A percentile compares a stretch with the other conserved stretches of the same genome.
phyloP scores from a whole-genome alignment of 148 eudicot species.

The Amaranthus palmeri region DNA sequence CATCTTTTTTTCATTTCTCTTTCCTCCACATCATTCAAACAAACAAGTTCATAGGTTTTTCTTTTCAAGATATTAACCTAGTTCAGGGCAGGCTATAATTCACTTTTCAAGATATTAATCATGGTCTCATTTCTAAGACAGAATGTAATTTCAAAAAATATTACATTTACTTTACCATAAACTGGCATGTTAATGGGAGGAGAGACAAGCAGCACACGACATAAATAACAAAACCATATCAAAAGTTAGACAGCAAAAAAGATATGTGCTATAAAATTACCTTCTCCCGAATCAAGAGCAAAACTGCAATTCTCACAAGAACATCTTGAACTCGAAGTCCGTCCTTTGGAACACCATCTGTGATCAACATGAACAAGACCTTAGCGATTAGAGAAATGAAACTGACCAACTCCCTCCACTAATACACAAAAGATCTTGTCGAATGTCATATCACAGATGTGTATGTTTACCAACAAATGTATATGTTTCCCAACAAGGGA shows the following conservation, averaged over 20 bases:
- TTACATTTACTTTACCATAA: background rate
- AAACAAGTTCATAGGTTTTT: no score
- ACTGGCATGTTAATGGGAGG: background rate
- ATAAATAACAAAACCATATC: background rate
- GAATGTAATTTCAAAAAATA: background rate
- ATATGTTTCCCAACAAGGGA: background rate
- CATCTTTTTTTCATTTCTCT: no score
- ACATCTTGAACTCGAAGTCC: constrained; percentile 85
- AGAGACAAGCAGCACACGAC: background rate
- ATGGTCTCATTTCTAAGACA: background rate
- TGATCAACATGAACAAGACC: constrained; percentile 19
- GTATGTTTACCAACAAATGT: background rate
- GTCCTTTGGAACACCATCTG: constrained; percentile 97
- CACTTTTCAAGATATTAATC: background rate
- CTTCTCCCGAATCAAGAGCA: constrained; percentile 63
- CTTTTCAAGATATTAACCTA: no score
- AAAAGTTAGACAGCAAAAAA: background rate
- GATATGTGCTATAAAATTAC: constrained; percentile 30
- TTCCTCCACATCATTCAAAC: no score
- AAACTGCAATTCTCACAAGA: constrained; percentile 68
- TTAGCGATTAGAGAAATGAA: constrained; percentile 1
- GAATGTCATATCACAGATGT: background rate
- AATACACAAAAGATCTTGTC: background rate
- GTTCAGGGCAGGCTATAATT: background rate
- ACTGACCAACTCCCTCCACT: background rate